These are phyloP conservation scores for Plasmodium yoelii DNA, from an alignment of 169 alveolate genomes.

Conservation along the genomic window DNA sequence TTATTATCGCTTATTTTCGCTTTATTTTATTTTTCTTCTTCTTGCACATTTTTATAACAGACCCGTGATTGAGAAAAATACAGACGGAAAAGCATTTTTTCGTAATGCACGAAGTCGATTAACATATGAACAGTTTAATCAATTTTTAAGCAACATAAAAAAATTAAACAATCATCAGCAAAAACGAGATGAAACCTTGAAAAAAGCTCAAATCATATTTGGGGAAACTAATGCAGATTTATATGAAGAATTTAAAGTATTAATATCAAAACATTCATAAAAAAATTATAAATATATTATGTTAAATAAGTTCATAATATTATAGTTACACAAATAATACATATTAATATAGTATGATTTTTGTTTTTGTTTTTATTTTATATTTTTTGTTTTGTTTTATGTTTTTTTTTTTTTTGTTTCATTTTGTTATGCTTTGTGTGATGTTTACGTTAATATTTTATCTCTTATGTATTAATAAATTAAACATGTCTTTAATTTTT, in stretches of 20 bases:
- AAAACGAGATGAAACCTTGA: constrained; percentile 85
- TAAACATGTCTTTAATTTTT: constrained; percentile 32
- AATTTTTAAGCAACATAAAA: constrained; percentile 86
- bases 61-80: constrained; percentile 25
- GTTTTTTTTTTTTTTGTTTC: background rate
- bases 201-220: constrained; percentile 78
- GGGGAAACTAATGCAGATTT: constrained; percentile 84
- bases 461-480: constrained; percentile 6
- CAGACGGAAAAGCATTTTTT: constrained; percentile 70
- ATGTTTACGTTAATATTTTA: background rate
- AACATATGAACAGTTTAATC: constrained; percentile 85
- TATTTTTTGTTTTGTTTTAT: constrained; percentile 10
- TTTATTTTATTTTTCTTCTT: background rate
- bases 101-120: constrained; percentile 85
- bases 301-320: background rate
- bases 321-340: background rate
- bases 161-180: constrained; percentile 89
- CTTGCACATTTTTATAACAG: background rate
- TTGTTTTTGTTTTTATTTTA: constrained; percentile 14
- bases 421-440: no score
- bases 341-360: background rate
- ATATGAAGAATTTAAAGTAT: constrained; percentile 84
- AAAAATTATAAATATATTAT: constrained; percentile 3
- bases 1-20: background rate
- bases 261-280: constrained; percentile 83